phyloP scores from a whole-genome alignment of 148 eudicot species.

The Chenopodium album region DNA sequence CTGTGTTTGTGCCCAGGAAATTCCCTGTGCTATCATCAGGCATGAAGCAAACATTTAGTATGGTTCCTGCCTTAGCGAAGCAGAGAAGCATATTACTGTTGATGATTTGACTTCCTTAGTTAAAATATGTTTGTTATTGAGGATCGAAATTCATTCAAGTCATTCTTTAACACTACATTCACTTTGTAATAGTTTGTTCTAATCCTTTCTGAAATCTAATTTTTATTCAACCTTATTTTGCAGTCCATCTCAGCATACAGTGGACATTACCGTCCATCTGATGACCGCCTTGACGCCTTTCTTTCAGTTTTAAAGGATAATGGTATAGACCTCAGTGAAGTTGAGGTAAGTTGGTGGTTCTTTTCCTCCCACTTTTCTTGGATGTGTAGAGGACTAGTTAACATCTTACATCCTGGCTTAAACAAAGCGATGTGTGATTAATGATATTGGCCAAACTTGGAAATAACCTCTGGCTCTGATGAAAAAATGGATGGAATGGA shows the following conservation, averaged over 20 bases:
- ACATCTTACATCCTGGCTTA: background rate
- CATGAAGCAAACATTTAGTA: background rate
- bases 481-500: background rate
- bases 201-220: conserved; percentile 19
- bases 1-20: background rate
- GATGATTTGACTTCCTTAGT: background rate
- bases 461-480: background rate
- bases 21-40: background rate
- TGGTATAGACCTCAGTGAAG: conserved; percentile 59
- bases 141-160: background rate
- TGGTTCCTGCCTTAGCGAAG: background rate
- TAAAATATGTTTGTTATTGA: background rate
- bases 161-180: background rate
- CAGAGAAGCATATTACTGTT: background rate
- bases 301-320: conserved; percentile 52
- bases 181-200: background rate
- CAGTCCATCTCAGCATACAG: conserved; percentile 89
- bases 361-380: background rate
- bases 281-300: conserved; percentile 61
- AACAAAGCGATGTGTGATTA: background rate
- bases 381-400: conserved; percentile 1
- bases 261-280: conserved; percentile 93
- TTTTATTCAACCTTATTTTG: conserved; percentile 10
- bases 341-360: conserved; percentile 44
- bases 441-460: background rate